Evolutionary conservation across 495 filamentous ascomycete genomes (phyloP).

Genomic region (Talaromyces borbonicus): DNA sequence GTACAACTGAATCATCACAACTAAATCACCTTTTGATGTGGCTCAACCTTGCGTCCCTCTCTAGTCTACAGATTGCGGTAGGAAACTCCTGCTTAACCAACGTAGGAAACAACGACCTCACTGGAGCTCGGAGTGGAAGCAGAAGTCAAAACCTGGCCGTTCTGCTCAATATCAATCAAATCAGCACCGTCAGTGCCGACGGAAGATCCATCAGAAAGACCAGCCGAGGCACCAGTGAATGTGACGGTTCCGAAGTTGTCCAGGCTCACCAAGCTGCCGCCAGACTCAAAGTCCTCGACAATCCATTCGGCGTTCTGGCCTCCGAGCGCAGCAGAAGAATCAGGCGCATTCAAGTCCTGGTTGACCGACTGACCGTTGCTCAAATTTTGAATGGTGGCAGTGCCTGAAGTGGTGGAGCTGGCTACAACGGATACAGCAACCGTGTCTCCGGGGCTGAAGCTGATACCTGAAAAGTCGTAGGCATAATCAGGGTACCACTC

Average conservation of each 20-base stretch:
- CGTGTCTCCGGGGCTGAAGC: slow-evolving; percentile 42
- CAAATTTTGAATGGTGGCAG: slow-evolving; percentile 45
- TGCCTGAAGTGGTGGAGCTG: slow-evolving; percentile 35
- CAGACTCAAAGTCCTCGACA: slow-evolving; percentile 50
- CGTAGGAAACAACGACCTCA: slow-evolving; percentile 24
- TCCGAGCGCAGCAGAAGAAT: slow-evolving; percentile 23
- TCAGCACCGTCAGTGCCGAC: slow-evolving; percentile 30
- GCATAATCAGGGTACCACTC: slow-evolving; percentile 54
- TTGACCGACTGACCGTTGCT: slow-evolving; percentile 44
- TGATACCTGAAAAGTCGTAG: slow-evolving; percentile 42
- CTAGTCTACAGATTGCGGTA: no score
- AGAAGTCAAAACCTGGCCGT: slow-evolving; percentile 35
- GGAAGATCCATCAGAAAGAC: slow-evolving; percentile 11
- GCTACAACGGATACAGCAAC: slow-evolving; percentile 46
- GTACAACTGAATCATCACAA: no score
- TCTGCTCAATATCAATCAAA: slow-evolving; percentile 44
- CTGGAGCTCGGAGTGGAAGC: slow-evolving; percentile 30
- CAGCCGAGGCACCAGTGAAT: slow-evolving; percentile 36
- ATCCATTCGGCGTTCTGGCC: slow-evolving; percentile 55
- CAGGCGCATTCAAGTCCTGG: slow-evolving; percentile 38
- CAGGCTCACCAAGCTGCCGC: slow-evolving; percentile 37
- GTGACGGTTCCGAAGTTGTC: slow-evolving; percentile 43
- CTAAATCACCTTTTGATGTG: no score
- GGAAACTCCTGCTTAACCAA: background rate
- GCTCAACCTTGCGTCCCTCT: no score